A percentile compares a stretch with the other conserved stretches of the same genome.
Conservation (phyloP, 345 rosid genomes). For the Nasturtium officinale region DNA sequence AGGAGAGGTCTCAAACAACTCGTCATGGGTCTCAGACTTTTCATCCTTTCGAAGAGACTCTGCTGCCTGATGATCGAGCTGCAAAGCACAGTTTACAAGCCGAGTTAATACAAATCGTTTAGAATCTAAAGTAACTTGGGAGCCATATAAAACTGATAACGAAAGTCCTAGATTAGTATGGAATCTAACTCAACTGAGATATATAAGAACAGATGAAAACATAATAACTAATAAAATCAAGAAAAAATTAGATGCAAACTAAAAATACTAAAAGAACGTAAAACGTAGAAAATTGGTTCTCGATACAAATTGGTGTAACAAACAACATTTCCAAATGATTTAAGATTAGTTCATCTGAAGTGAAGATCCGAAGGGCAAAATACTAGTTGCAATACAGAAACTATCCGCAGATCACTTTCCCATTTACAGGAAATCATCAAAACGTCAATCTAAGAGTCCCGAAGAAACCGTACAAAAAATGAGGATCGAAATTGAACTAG, state of each 20-base stretch:
- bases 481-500: neutral
- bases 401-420: neutral
- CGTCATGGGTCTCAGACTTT: slow-evolving; percentile 57
- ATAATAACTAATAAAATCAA: neutral
- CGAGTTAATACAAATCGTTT: neutral
- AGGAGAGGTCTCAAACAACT: slow-evolving; percentile 46
- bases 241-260: neutral
- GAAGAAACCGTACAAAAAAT: neutral
- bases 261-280: neutral
- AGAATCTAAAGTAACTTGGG: neutral
- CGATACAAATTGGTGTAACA: neutral
- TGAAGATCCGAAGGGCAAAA: neutral
- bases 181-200: slow-evolving; percentile 1
- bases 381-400: neutral
- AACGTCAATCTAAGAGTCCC: neutral
- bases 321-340: slow-evolving; percentile 4
- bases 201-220: neutral
- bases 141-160: neutral
- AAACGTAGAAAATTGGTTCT: neutral
- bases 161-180: neutral
- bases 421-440: neutral
- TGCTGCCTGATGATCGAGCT: slow-evolving; percentile 97
- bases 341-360: neutral
- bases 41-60: slow-evolving; percentile 85
- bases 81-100: slow-evolving; percentile 38